A percentile compares a stretch with the other conserved stretches of the same genome.
These are phyloP conservation scores for Venturia aucupariae DNA, from an alignment of 2,329 filamentous ascomycete species.

Conservation along the genomic window DNA sequence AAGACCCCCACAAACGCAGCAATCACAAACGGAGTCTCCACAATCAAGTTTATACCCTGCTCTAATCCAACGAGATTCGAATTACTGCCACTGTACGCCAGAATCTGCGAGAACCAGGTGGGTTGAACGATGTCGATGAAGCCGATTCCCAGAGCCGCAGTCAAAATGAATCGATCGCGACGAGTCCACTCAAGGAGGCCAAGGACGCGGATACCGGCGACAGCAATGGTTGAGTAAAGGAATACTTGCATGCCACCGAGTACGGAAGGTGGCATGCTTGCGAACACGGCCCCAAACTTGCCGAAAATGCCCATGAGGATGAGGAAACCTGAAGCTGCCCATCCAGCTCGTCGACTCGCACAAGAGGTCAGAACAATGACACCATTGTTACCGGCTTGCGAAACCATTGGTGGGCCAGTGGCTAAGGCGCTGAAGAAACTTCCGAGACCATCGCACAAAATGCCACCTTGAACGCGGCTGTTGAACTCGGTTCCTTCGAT, in stretches of 20 bases:
- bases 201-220: conserved; percentile 23
- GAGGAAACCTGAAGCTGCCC: conserved; percentile 23
- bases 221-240: conserved; percentile 23
- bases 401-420: conserved; percentile 24
- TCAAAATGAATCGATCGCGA: conserved; percentile 23
- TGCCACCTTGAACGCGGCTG: conserved; percentile 22
- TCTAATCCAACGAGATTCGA: conserved; percentile 31
- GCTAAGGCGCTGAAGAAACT: conserved; percentile 23
- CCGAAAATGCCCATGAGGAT: conserved; percentile 23
- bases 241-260: conserved; percentile 38
- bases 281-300: conserved; percentile 24
- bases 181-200: conserved; percentile 23
- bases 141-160: conserved; percentile 22
- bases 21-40: conserved; percentile 35
- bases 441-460: conserved; percentile 23
- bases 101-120: conserved; percentile 30
- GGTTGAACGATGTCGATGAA: conserved; percentile 33
- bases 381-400: conserved; percentile 24
- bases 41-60: conserved; percentile 32
- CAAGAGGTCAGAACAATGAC: conserved; percentile 24
- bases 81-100: conserved; percentile 30
- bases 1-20: conserved; percentile 30
- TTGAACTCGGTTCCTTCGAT: conserved; percentile 25
- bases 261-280: conserved; percentile 29
- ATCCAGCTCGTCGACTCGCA: conserved; percentile 22